Base-by-base conservation (phyloP, 495 filamentous ascomycete species). In the Aspergillus coremiiformis region DNA sequence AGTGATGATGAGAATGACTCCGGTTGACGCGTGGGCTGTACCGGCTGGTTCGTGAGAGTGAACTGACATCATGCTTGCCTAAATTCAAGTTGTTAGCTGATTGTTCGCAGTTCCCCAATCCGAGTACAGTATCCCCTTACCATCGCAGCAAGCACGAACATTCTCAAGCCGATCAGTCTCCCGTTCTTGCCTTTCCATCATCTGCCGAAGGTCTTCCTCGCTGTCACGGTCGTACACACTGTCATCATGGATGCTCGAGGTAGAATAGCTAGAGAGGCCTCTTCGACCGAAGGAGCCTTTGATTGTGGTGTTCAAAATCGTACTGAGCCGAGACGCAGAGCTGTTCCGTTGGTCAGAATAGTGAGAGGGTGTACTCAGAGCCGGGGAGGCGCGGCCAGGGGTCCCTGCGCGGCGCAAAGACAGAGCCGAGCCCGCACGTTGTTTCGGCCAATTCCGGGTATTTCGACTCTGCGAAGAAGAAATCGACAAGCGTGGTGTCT, bases 111-210 rank as follows among this genome's bases (percentile, higher is more conserved):
- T n/a, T n/a, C n/a, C 12, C 12, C 32, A 35, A n/a, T 1, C n/a
- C 32, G 44, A n/a, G n/a, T n/a, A n/a, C n/a, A n/a, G 19, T 26
- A 23, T 43, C 8, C 20, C 44, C 51, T 47, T 52, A 92, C 90
- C 93, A 81, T 96, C 93, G 68, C 93, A 98, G 72, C 93, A 98
- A 47, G 90, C 91, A 64, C 93, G 78, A 44, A 98, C 93, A 63
- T 98, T 96, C 72, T 96, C 94, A 57, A 98, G 75, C 51, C 83
- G 74, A 60, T 90, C 87, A 14, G 80, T 71, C 52, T 87, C 84
- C 44, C 76, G 70, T 57, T 95, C 87, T 56, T 90, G 84, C 51
- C 74, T 69, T 61, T 89, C 86, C 56, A 89, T 85, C 46, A 85
- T 82, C 49, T 82, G 76, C 51, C 86, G 75, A 27, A 95, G 59